Evolutionary conservation across 2,329 filamentous ascomycete species (phyloP), one percentile per base, ranked within the genome.

Genomic region (Monosporascus cannonballus): DNA sequence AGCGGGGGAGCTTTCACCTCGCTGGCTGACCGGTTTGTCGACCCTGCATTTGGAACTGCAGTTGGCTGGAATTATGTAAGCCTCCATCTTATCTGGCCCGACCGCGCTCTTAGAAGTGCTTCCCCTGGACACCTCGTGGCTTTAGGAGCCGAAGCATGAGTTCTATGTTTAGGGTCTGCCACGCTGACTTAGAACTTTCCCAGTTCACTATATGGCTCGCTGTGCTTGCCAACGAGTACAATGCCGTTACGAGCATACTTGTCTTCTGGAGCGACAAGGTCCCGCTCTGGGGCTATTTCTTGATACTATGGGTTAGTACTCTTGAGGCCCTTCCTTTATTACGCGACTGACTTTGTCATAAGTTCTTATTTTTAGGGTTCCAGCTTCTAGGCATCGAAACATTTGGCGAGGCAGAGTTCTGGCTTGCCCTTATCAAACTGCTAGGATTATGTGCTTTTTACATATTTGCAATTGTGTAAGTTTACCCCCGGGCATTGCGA

Each of bases 321-420:
- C 27, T 36, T 15, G 37, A 38, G 37, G 2, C 8, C 3, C 17
- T 24, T 47, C 20, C 37, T 51, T 37, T 18, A 48, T 30, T 6
- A 14, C 5, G 5, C 38, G 48, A 41, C 51, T 59, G 17, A 55
- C 37, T 15, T 17, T 22, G 6, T 25, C 17, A 9, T 30, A 73
- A 27, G 74, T 69, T 67, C n/a, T 70, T 83, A 0, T 88, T 91
- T 57, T 74, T 85, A 1, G 75, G 71, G 0, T 83, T 90, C 54
- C 88, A 90, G 61, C 75, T 90, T 36, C 73, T 90, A 1, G 86
- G 86, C 1, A 84, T 91, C 1, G 81, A 85, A 60, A 82, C 85
- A 3, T 92, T 90, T 64, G 88, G 88, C 15, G 88, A 92, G 64
- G 83, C 86, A 9, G 89, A 93, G 64, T 90, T 91, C 64, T 91